phyloP scores from a whole-genome alignment of 2,329 filamentous ascomycete genomes.

The Tetracladium maxilliforme region DNA sequence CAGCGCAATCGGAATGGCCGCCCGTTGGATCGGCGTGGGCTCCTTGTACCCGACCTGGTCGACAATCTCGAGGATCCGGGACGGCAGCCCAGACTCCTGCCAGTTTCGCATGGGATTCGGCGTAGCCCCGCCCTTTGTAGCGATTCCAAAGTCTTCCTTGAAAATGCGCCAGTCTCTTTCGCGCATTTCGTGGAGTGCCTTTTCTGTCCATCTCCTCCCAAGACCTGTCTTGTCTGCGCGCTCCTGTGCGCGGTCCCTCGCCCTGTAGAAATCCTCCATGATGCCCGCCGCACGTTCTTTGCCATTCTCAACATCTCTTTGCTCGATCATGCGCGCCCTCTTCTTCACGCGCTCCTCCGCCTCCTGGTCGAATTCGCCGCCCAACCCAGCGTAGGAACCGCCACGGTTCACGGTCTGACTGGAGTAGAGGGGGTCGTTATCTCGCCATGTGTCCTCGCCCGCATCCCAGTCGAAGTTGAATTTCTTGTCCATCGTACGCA shows the following conservation, averaged over 20 bases:
- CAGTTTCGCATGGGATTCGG: slow-evolving; percentile 95
- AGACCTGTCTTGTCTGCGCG: slow-evolving; percentile 57
- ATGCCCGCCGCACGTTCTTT: slow-evolving; percentile 63
- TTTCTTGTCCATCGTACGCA: slow-evolving; percentile 85
- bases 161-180: slow-evolving; percentile 98
- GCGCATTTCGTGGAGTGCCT: slow-evolving; percentile 83
- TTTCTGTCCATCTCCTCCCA: slow-evolving; percentile 93
- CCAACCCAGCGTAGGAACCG: slow-evolving; percentile 52
- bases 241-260: too few relatives aligned
- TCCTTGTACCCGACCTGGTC: slow-evolving; percentile 79
- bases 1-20: slow-evolving; percentile 87
- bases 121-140: slow-evolving; percentile 80
- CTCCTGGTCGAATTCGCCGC: slow-evolving; percentile 46
- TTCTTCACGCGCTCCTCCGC: slow-evolving; percentile 38
- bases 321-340: slow-evolving; percentile 55
- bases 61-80: slow-evolving; percentile 66
- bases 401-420: slow-evolving; percentile 51
- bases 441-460: slow-evolving; percentile 79
- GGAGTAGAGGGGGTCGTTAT: slow-evolving; percentile 72
- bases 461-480: slow-evolving; percentile 99
- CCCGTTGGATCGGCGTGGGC: slow-evolving; percentile 81
- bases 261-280: too few relatives aligned
- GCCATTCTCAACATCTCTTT: slow-evolving; percentile 64
- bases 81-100: slow-evolving; percentile 71
- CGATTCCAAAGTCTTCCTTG: slow-evolving; percentile 97